Conservation (phyloP, 2,329 filamentous ascomycete species). For the Xylariaceae sp. region DNA sequence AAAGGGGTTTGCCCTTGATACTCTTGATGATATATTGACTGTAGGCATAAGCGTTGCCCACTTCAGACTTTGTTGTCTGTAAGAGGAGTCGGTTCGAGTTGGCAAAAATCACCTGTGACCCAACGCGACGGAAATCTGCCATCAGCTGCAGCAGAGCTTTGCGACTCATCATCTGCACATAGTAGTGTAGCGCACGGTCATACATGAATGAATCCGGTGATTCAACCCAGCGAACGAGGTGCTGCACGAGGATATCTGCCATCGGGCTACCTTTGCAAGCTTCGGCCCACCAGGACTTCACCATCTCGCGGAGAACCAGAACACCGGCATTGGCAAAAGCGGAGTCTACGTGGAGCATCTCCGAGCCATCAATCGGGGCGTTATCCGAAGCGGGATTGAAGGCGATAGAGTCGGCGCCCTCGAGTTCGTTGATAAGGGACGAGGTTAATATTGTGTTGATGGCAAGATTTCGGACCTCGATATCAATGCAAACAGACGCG, state of each 20-base stretch:
- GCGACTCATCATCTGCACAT: constrained; percentile 96
- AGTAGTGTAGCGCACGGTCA: constrained; percentile 89
- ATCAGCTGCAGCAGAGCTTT: constrained; percentile 97
- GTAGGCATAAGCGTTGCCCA: constrained; percentile 94
- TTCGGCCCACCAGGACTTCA: constrained; percentile 97
- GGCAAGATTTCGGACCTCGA: constrained; percentile 87
- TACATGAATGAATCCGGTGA: constrained; percentile 91
- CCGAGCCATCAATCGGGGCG: constrained; percentile 55
- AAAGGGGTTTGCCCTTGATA: constrained; percentile 89
- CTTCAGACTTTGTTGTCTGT: constrained; percentile 93
- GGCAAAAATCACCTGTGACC: constrained; percentile 93
- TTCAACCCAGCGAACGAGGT: constrained; percentile 95
- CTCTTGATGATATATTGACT: constrained; percentile 97
- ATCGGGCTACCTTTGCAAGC: constrained; percentile 85
- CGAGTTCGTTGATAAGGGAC: constrained; percentile 91
- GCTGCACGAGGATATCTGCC: constrained; percentile 96
- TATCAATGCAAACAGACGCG: constrained; percentile 90
- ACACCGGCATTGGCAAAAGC: constrained; percentile 92
- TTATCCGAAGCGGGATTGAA: constrained; percentile 73
- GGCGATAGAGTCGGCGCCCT: constrained; percentile 79
- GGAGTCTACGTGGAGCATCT: constrained; percentile 75
- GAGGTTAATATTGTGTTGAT: constrained; percentile 98
- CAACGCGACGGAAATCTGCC: constrained; percentile 91
- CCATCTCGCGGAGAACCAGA: constrained; percentile 90
- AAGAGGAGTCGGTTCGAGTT: constrained; percentile 82